Base-by-base conservation (phyloP, 352 stramenopile species). In the Pythium volutum region DNA sequence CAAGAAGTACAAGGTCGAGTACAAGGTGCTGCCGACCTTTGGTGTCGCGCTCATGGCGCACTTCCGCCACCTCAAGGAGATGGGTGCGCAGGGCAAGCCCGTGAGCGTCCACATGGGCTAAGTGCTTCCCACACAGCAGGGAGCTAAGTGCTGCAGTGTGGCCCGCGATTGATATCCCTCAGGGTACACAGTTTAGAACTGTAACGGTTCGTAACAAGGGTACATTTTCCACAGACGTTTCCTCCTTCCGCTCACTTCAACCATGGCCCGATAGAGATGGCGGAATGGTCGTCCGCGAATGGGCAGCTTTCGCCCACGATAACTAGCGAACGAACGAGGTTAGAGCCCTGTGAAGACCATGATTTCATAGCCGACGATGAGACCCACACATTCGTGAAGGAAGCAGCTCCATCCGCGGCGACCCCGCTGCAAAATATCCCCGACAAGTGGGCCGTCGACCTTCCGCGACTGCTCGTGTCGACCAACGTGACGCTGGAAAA, bases 1-100 rank as follows among this genome's bases (percentile, higher is more conserved):
- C 77, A 83, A 91, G 67, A 95, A 98, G 76, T 95, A 97, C 79
- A 94, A 95, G 29, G 67, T 98, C 53, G 74, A 95, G 59, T 98
- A 98, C 84, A 89, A 83, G 42, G 80, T 95, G 73, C 74, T 97
- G 20, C 82, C 89, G 48, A 82, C 69, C 64, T 97, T 97, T 71
- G 66, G 55, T 27, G 66, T 74, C 34, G 91, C 91, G 27, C 75
- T 97, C 43, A 55, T 62, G 52, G 89, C 85, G 14, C 91, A 97
- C 78, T 84, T 98, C 31, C 69, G 84, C 16, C 91, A 97, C 75
- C 84, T 98, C 59, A 81, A 93, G 66, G 72, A 90, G 53, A 96
- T 98, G 86, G 91, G 91, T 34, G 65, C 76, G 58, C 73, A 90
- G 73, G 88, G 84, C 60, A 83, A 89, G 64, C 77, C 63, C 23